phyloP scores from a whole-genome alignment of 352 stramenopile species.

The Pythium coloratum region DNA sequence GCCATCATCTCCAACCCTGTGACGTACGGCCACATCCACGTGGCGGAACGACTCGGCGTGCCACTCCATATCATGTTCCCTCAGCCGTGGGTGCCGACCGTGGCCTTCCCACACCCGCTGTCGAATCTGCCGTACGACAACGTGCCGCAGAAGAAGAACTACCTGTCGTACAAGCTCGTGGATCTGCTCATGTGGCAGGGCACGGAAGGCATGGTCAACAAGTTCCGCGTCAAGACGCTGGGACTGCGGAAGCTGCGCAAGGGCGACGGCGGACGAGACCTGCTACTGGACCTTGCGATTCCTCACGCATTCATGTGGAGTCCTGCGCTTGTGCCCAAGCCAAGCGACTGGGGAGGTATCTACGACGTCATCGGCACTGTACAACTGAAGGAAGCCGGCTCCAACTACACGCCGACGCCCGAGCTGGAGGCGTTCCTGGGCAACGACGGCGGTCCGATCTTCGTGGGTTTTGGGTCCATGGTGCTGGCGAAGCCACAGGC shows the following conservation, averaged over 20 bases:
- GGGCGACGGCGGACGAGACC: conserved; percentile 51
- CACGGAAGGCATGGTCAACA: conserved; percentile 78
- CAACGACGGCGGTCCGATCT: conserved; percentile 76
- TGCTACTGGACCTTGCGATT: conserved; percentile 69
- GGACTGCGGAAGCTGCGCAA: conserved; percentile 65
- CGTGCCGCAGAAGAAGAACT: conserved; percentile 63
- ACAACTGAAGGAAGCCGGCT: conserved; percentile 37
- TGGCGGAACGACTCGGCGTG: conserved; percentile 90
- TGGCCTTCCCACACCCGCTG: conserved; percentile 90
- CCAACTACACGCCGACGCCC: conserved; percentile 48
- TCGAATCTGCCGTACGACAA: conserved; percentile 80
- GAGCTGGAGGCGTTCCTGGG: conserved; percentile 73
- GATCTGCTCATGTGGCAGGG: conserved; percentile 81
- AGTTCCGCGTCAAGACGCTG: conserved; percentile 63
- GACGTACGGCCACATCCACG: conserved; percentile 91
- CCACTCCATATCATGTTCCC: conserved; percentile 95
- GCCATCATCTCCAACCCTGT: conserved; percentile 95
- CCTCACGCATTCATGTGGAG: conserved; percentile 92
- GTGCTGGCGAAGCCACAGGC: conserved; percentile 78
- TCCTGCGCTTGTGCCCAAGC: conserved; percentile 83
- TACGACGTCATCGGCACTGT: conserved; percentile 91
- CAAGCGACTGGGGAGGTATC: conserved; percentile 85
- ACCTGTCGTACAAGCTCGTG: conserved; percentile 87
- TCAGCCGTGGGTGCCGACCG: conserved; percentile 88
- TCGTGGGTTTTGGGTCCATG: conserved; percentile 95